Evolutionary conservation across 2,329 filamentous ascomycete genomes (phyloP).

Genomic region (Tolypocladium cylindrosporum): DNA sequence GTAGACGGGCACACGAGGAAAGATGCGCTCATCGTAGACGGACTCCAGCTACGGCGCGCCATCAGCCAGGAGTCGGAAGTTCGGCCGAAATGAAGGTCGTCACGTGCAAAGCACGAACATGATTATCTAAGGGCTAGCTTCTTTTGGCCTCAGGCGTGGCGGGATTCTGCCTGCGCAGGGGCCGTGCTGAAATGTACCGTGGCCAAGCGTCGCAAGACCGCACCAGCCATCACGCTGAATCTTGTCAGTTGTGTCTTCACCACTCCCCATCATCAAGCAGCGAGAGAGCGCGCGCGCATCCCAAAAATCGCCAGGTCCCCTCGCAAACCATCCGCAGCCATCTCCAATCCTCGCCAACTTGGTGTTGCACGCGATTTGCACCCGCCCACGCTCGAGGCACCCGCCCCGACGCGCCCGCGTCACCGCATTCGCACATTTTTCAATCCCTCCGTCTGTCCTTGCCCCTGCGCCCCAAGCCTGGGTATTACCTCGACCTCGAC

Average conservation of each 20-base stretch:
- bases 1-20: not conserved
- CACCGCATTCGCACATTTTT: constrained; percentile 33
- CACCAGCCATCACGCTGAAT: constrained; percentile 39
- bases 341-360: constrained; percentile 42
- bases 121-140: constrained; percentile 8
- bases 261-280: constrained; percentile 40
- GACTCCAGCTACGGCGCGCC: not conserved
- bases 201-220: constrained; percentile 24
- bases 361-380: constrained; percentile 45
- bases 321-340: constrained; percentile 49
- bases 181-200: constrained; percentile 36
- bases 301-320: constrained; percentile 51
- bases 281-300: constrained; percentile 43
- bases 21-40: not conserved
- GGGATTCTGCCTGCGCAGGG: constrained; percentile 16
- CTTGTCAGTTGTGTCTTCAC: constrained; percentile 42
- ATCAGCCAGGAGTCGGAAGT: not conserved
- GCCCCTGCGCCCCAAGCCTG: constrained; percentile 3
- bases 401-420: constrained; percentile 29
- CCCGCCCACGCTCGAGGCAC: constrained; percentile 30
- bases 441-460: constrained; percentile 10
- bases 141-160: constrained; percentile 12
- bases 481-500: constrained; percentile 4
- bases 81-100: not conserved
- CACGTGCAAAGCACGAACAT: constrained; percentile 7